Conservation (phyloP, 2,329 filamentous ascomycete species). For the Beauveria varroae region DNA sequence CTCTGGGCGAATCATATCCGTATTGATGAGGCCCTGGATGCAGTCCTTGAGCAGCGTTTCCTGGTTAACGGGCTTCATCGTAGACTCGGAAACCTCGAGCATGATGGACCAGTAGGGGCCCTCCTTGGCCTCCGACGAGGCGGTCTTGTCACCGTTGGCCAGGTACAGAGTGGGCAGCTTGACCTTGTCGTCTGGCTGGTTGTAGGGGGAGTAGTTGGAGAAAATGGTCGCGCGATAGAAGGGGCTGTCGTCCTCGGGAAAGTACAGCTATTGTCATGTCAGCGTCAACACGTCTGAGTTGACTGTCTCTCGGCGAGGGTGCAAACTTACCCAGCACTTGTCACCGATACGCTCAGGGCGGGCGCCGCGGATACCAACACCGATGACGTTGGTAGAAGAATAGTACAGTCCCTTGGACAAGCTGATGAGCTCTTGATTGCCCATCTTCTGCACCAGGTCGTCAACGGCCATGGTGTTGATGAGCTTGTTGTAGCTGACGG, state of each 20-base stretch:
- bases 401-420: slow-evolving; percentile 92
- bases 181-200: slow-evolving; percentile 76
- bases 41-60: slow-evolving; percentile 80
- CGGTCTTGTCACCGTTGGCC: slow-evolving; percentile 76
- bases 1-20: slow-evolving; percentile 81
- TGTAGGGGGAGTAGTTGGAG: slow-evolving; percentile 99
- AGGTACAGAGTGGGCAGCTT: slow-evolving; percentile 84
- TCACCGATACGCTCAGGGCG: slow-evolving; percentile 95
- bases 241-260: slow-evolving; percentile 96
- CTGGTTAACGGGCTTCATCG: slow-evolving; percentile 87
- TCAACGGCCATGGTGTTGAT: slow-evolving; percentile 96
- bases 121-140: slow-evolving; percentile 63
- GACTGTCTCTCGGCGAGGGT: neutral
- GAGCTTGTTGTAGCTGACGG: slow-evolving; percentile 80
- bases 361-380: slow-evolving; percentile 84
- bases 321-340: slow-evolving; percentile 81
- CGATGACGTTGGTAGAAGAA: slow-evolving; percentile 94
- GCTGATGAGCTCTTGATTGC: slow-evolving; percentile 72
- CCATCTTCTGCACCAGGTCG: slow-evolving; percentile 78
- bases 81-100: slow-evolving; percentile 94
- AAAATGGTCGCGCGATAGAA: slow-evolving; percentile 99
- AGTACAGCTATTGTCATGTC: slow-evolving; percentile 63
- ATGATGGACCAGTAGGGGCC: slow-evolving; percentile 99
- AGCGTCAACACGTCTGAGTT: slow-evolving; percentile 19
- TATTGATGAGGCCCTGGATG: slow-evolving; percentile 96